Evolutionary conservation across 73 alveolate genomes (phyloP), one percentile per base, ranked within the genome.

Genomic region (Paramecium primaurelia): DNA sequence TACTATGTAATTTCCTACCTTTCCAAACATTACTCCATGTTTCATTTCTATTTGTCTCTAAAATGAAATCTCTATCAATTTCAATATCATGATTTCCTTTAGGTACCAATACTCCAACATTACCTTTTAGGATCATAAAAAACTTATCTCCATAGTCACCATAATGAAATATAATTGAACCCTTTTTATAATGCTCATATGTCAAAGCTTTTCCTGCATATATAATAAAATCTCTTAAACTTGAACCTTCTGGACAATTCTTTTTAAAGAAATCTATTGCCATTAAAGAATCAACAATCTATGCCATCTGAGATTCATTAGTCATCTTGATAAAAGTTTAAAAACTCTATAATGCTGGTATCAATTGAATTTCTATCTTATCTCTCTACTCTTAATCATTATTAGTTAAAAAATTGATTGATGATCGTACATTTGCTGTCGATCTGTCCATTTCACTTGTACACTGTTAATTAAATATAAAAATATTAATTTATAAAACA

Each of bases 81-180:
- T 44, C 47, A 36, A 45, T 26, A 20, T 80, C 91, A n/a, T 42
- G 64, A 8, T 44, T 22, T 10, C 49, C 44, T 80, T 44, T 40
- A 45, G 91, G 91, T 45, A 80, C 91, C 12, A 45, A 45, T 47
- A 80, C 91, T 11, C 58, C 91, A 20, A 80, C 91, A 38, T 45
- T 64, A 2, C 91, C 91, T n/a, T 49, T 44, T 11, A 80, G 54
- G 20, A 80, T 44, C 44, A 80, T 80, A 47, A 32, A 80, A 40
- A 42, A 8, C 58, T 80, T 80, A 36, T 80, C 91, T 47, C 91
- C 91, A 18, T 45, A 80, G 45, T 80, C 91, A 28, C 91, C 91
- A 44, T 45, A 80, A 49, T 80, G 47, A 28, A 80, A 80, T 22
- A 80, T 47, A 25, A 80, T 44, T 44, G 49, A 22, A 22, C 91